Base-by-base conservation (phyloP, 2,329 filamentous ascomycete genomes). In the Exserohilum turcica region DNA sequence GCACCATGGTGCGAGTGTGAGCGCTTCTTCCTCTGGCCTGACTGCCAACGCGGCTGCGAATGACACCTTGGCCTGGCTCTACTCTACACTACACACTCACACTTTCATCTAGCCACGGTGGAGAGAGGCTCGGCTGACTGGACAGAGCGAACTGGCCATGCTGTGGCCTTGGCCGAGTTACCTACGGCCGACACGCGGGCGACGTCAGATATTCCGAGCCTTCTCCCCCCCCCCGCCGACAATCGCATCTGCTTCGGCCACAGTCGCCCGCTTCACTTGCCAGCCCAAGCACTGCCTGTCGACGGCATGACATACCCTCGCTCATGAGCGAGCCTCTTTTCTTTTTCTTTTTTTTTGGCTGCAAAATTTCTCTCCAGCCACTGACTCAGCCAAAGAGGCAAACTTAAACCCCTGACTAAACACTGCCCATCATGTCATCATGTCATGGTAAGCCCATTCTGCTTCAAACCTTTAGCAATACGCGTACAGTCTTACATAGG, bases 241-340 rank as follows among this genome's bases (percentile, higher is more conserved):
- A 21, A 39, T 44, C 40, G 46, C 46, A 27, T 32, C 32, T 39
- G 27, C 27, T 50, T 44, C 51, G 51, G 46, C 40, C 35, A 54
- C 40, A 31, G 24, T 51, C 48, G 57, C 52, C 55, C 55, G 57
- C 43, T 52, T 51, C 36, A 60, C 57, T 49, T 60, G 52, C 57
- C 52, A 33, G 35, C 59, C 21, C 8, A 29, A 33, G 40, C 21
- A 54, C 29, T 38, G 38, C 50, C 35, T 24, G 50, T 53, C 7
- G 38, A 53, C 48, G 38, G 33, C 33, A 44, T 44, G 42, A 44
- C 42, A 44, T 44, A 49, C 24, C 29, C 38, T 38, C 18, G 29
- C 38, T n/a, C 19, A 21, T 24, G 4, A 24, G 21, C 21, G n/a
- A n/a, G n/a, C n/a, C n/a, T n/a, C n/a, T n/a, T n/a, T n/a, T n/a